Base-by-base conservation (phyloP, 1,284 basidiomycete species). In the Cutaneotrichosporon dermatis region DNA sequence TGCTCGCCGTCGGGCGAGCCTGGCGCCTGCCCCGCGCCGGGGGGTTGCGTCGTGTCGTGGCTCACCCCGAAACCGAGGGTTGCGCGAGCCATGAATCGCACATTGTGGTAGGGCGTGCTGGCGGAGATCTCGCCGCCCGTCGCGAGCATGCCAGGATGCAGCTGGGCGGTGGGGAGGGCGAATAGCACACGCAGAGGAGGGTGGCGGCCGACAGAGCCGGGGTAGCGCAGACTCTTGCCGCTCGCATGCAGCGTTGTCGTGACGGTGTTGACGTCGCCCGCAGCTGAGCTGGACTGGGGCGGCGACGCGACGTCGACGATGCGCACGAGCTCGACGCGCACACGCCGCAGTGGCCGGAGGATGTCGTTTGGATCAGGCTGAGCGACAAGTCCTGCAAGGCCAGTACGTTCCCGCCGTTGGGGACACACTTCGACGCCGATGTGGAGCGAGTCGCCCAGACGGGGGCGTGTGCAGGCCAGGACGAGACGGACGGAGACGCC, bases 191-290 rank as follows among this genome's bases (percentile, higher is more conserved):
- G 67, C 2, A 77, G 66, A 13, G 76, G 75, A 0, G 75, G 72
- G 39, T 69, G 65, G 4, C 55, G 43, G 9, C 58, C 55, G 10
- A 58, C 52, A 3, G 63, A 35, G 6, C 75, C 73, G 2, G 77
- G 76, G 49, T 74, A 79, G 25, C 77, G 70, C 10, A 77, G 67
- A 6, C 72, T 74, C 62, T 79, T 79, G 44, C 77, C 77, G 1
- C 74, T 73, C 0, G 69, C 55, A 62, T 76, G 70, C 1, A 78
- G 60, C 4, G 55, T 49, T 0, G 59, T 59, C 11, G 57, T 51
- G 25, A 50, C 15, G 3, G 58, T 54, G 39, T 57, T 50, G 6
- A 46, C 36, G 60, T 71, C 66, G 0, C 74, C 60, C 6, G 51
- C 60, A 5, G 54, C 54, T 8, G 54, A 49, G 5, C 36, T 44